phyloP scores from a whole-genome alignment of 2,329 filamentous ascomycete genomes.

The Exutisphaerella laricina region DNA sequence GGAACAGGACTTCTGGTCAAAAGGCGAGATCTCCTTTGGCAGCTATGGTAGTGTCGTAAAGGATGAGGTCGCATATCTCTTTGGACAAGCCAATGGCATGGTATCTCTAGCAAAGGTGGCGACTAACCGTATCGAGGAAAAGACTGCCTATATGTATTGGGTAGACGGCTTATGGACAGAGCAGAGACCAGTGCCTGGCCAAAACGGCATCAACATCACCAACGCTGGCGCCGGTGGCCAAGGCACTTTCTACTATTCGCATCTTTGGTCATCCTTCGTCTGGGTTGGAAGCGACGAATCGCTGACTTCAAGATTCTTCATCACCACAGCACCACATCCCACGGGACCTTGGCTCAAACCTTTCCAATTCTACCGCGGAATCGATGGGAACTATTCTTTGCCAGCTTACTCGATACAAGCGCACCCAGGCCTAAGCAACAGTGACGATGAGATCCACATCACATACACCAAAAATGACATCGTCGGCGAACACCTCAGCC shows the following conservation, averaged over 20 bases:
- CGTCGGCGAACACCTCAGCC: not conserved
- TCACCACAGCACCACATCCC: slow-evolving; percentile 22
- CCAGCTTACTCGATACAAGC: slow-evolving; percentile 9
- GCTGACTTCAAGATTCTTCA: slow-evolving; percentile 13
- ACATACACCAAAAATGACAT: slow-evolving; percentile 11
- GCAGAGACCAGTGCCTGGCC: not conserved
- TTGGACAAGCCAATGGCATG: slow-evolving; percentile 6
- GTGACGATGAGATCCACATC: slow-evolving; percentile 6
- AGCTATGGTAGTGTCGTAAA: slow-evolving; percentile 8
- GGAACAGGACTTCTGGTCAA: slow-evolving; percentile 5
- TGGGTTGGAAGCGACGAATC: slow-evolving; percentile 20
- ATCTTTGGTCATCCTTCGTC: slow-evolving; percentile 20
- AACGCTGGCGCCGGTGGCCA: slow-evolving; percentile 22
- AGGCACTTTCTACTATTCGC: slow-evolving; percentile 23
- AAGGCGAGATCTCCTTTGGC: slow-evolving; percentile 8
- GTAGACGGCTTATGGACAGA: slow-evolving; percentile 7
- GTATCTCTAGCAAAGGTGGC: slow-evolving; percentile 7
- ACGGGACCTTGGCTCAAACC: slow-evolving; percentile 23
- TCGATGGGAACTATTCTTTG: slow-evolving; percentile 5
- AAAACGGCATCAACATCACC: slow-evolving; percentile 10
- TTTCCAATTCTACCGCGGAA: slow-evolving; percentile 5
- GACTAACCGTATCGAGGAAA: slow-evolving; percentile 6
- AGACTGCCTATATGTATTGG: slow-evolving; percentile 6
- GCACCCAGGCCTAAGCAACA: slow-evolving; percentile 3
- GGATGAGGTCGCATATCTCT: slow-evolving; percentile 10